Percentiles rank a stretch among this genome's conserved stretches.
Evolutionary conservation across 192 early-diverging fungal genomes (phyloP).

Genomic region (Coemansia sp.): DNA sequence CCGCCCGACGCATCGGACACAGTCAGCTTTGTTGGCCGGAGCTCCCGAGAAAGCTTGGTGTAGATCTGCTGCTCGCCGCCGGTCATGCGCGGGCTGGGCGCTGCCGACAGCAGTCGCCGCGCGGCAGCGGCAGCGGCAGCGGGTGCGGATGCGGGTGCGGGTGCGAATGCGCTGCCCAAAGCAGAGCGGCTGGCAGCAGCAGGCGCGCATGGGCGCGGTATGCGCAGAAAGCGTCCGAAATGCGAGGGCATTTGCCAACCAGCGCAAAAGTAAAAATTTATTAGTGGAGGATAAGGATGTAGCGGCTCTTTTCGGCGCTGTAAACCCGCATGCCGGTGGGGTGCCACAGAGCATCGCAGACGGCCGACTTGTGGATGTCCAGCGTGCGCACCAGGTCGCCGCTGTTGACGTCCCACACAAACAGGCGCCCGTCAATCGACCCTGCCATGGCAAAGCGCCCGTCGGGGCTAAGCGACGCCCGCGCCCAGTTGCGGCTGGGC

Average conservation of each 20-base stretch:
- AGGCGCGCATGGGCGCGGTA: too few relatives aligned
- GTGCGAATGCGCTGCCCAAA: background rate
- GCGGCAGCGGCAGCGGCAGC: background rate
- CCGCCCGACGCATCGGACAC: conserved; percentile 89
- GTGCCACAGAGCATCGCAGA: conserved; percentile 73
- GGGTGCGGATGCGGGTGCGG: too few relatives aligned
- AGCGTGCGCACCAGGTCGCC: conserved; percentile 64
- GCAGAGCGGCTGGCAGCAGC: too few relatives aligned
- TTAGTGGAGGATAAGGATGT: conserved; percentile 52
- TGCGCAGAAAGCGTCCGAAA: background rate
- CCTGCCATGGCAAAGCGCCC: conserved; percentile 80
- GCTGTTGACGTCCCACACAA: conserved; percentile 72
- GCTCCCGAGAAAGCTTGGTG: conserved; percentile 67
- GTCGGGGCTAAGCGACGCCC: conserved; percentile 80
- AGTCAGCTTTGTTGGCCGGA: conserved; percentile 65
- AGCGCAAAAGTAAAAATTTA: background rate
- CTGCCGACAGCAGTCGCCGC: conserved; percentile 2
- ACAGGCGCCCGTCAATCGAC: conserved; percentile 74
- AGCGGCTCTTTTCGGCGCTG: conserved; percentile 64
- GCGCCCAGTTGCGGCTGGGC: conserved; percentile 84
- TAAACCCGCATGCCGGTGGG: conserved; percentile 60
- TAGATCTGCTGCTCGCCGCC: conserved; percentile 73
- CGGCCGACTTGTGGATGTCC: conserved; percentile 69
- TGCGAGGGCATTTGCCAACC: conserved; percentile 1
- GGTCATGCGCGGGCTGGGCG: conserved; percentile 4